A percentile compares a stretch with the other conserved stretches of the same genome.
These are phyloP conservation scores for Crithidia acanthocephali DNA, from an alignment of 208 protist species.

Conservation along the genomic window DNA sequence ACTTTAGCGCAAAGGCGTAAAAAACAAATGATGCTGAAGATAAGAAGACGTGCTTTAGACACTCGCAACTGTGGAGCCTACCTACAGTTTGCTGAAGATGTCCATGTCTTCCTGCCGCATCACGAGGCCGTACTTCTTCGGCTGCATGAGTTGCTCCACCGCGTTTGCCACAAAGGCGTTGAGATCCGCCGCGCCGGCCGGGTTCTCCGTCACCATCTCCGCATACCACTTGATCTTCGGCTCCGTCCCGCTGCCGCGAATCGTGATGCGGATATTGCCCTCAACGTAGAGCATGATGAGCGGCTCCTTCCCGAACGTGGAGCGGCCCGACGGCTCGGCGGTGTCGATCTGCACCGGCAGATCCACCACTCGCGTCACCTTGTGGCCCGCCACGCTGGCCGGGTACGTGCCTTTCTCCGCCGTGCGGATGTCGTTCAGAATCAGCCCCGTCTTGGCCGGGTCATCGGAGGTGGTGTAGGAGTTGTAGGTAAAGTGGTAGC, in stretches of 20 bases:
- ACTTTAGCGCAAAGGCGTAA: no score
- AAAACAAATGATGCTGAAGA: no score
- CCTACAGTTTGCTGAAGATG: constrained; percentile 25
- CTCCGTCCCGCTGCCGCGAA: constrained; percentile 97
- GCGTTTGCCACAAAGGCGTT: constrained; percentile 48
- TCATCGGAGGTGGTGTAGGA: constrained; percentile 95
- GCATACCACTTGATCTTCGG: constrained; percentile 99
- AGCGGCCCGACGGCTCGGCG: constrained; percentile 36
- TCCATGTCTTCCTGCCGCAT: constrained; percentile 36
- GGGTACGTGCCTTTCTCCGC: constrained; percentile 52
- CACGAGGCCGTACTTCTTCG: constrained; percentile 58
- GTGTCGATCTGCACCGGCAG: constrained; percentile 90
- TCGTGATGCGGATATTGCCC: constrained; percentile 90
- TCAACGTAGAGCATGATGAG: constrained; percentile 97
- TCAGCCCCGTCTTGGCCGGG: constrained; percentile 61
- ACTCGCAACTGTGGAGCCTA: no score
- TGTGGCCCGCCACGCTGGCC: constrained; percentile 50
- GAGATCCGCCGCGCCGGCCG: constrained; percentile 28
- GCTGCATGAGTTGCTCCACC: constrained; percentile 70
- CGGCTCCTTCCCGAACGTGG: constrained; percentile 68
- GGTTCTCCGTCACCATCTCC: constrained; percentile 54
- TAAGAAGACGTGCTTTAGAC: no score
- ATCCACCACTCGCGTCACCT: constrained; percentile 89
- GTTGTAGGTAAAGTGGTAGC: constrained; percentile 92
- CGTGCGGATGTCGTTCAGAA: constrained; percentile 86